phyloP scores from a whole-genome alignment of 2,329 filamentous ascomycete genomes.

The Biscogniauxia mediterranea region DNA sequence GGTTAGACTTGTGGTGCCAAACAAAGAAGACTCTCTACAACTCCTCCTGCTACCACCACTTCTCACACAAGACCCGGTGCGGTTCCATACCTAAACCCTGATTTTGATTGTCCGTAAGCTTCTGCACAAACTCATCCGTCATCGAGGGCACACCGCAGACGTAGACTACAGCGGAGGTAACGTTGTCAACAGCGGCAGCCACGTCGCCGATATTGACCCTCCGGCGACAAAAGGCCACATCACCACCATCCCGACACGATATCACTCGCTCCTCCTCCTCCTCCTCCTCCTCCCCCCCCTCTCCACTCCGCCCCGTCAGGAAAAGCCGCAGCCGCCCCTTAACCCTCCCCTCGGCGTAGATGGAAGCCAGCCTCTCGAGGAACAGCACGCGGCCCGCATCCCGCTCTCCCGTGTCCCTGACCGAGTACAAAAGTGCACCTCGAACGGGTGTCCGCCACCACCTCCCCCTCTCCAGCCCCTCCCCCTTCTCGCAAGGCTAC shows the following conservation, averaged over 20 bases:
- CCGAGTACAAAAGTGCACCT: constrained; percentile 66
- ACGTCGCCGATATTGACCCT: constrained; percentile 46
- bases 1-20: no score
- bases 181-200: constrained; percentile 36
- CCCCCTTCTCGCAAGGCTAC: constrained; percentile 44
- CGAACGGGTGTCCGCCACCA: constrained; percentile 36
- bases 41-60: constrained; percentile 54
- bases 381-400: constrained; percentile 46
- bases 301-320: constrained; percentile 36
- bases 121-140: constrained; percentile 63
- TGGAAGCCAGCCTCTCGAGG: constrained; percentile 42
- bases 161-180: constrained; percentile 53
- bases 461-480: no score
- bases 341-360: constrained; percentile 40
- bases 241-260: constrained; percentile 11
- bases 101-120: constrained; percentile 35
- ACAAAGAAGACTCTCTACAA: not conserved
- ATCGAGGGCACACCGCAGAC: constrained; percentile 67
- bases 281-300: constrained; percentile 7
- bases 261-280: constrained; percentile 15
- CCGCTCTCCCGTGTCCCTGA: constrained; percentile 31
- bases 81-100: constrained; percentile 39
- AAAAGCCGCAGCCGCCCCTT: constrained; percentile 47
- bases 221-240: constrained; percentile 34
- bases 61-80: constrained; percentile 55